Evolutionary conservation across 140 eudicot species (phyloP), one percentile per base, ranked within the genome.

Genomic region (Flaveria floridana): DNA sequence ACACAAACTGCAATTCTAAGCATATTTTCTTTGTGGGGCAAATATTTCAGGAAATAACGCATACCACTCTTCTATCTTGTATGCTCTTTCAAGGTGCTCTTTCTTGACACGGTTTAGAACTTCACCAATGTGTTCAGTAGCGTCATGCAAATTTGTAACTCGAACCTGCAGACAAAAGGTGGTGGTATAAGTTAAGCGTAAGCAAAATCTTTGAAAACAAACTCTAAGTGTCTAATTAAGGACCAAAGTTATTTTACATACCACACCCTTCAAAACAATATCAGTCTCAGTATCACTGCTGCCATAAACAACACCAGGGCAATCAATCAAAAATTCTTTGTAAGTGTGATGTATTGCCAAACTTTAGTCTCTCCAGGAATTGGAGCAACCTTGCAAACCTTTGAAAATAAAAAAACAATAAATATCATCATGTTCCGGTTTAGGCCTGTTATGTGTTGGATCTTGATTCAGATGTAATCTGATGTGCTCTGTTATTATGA

Each of bases 301-400:
- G 48, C 86, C 92, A 74, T 95, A 95, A 71, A 95, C 99, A 82
- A 95, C 99, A 65, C 97, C 99, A 65, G 99, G 99, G 82, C 97
- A 95, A 79, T 95, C 99, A 71, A 91, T 95, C 85, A 95, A 84
- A 72, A 88, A 95, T 82, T 87, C 95, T 95, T 95, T 18, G 99
- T 95, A 63, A 95, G 97, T 42, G 99, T 95, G 25, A 95, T 91
- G 79, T 95, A 91, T 67, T 95, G 99, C 99, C 97, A 95, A 62
- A 95, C 99, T 91, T 95, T 95, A 37, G 99, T 95, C 81, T 95
- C 99, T 64, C 99, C 97, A 15, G 99, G 97, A 70, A 91, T 94
- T 59, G 97, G 99, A 72, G 99, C 97, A 59, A 95, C 99, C 77
- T 91, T 91, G 87, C 99, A 95, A 19, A 95, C 99, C 99, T 94